Conservation (phyloP, 2,329 filamentous ascomycete genomes). For the Madurella mycetomatis region DNA sequence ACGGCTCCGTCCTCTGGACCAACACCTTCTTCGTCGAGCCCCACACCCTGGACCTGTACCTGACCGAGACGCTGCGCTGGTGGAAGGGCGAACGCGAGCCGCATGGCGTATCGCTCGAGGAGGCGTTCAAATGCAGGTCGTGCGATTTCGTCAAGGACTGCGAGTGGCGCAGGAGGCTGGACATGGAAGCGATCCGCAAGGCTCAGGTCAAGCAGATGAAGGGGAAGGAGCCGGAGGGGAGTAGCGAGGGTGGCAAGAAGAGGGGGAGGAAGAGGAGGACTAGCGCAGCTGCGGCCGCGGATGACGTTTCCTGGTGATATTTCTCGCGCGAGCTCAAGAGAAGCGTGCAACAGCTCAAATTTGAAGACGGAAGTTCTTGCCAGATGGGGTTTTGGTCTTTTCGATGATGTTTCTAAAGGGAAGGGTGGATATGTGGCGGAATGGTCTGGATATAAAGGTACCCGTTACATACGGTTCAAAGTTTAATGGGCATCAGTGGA, state of each 20-base stretch:
- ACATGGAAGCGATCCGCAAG: constrained; percentile 47
- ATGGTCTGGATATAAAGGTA: too few species aligned
- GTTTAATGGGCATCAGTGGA: too few species aligned
- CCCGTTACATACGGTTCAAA: too few species aligned
- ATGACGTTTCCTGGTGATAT: too few species aligned
- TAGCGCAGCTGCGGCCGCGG: too few species aligned
- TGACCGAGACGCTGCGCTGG: constrained; percentile 72
- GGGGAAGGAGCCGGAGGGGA: constrained; percentile 7
- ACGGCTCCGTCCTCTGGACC: constrained; percentile 49
- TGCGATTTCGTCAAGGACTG: constrained; percentile 82
- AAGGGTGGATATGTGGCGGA: too few species aligned
- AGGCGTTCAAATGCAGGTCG: constrained; percentile 80
- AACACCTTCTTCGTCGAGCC: constrained; percentile 64
- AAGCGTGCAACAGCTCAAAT: constrained; percentile 1
- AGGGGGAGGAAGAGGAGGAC: background rate
- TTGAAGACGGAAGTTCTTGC: background rate
- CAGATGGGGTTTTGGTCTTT: too few species aligned
- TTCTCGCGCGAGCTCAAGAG: background rate
- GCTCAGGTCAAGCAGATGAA: constrained; percentile 13
- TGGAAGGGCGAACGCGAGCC: constrained; percentile 75
- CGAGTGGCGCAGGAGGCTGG: constrained; percentile 68
- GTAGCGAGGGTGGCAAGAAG: background rate
- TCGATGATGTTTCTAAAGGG: too few species aligned
- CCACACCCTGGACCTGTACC: constrained; percentile 58
- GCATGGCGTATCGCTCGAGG: constrained; percentile 72